Evolutionary conservation across 495 filamentous ascomycete genomes (phyloP), one percentile per base, ranked within the genome.

Genomic region (Baudoinia panamericana): DNA sequence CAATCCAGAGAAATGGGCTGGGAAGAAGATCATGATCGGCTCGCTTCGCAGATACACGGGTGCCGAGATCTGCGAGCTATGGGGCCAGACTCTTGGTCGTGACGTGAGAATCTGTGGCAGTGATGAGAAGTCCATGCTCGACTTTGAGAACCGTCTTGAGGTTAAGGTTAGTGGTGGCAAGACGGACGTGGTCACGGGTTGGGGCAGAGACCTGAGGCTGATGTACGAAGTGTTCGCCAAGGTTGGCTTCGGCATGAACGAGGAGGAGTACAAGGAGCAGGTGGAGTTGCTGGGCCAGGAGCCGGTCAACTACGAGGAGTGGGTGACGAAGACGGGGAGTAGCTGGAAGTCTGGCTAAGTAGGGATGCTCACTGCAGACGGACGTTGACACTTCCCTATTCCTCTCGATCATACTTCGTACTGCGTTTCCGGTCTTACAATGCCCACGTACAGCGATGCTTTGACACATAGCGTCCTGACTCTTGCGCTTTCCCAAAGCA

Each of bases 211-310:
- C 29, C 5, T 39, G 6, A 19, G 21, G 24, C 25, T 26, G 8
- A 28, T 39, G 36, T 39, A 39, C 18, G 21, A 29, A n/a, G 10
- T 9, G 5, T 39, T 39, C 25, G 5, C 21, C 24, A 17, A 39
- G 21, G 8, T 10, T 6, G 36, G 36, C 5, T 39, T 26, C 13
- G 36, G 36, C 5, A 39, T 39, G 36, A 39, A 5, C 17, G 21
- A 26, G 19, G 36, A 27, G 19, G 36, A 39, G 21, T 29, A 39
- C 29, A 11, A 5, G 17, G 5, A 8, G 5, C 36, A 39, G 24
- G 36, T 39, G 8, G 21, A 39, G 21, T 16, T 39, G 36, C 36
- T 39, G 7, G 36, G 36, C 21, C 26, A 28, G 36, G 36, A 39
- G 36, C 24, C 36, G n/a, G 36, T 27, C 5, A 29, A 17, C 21